phyloP scores from a whole-genome alignment of 2,329 filamentous ascomycete species.

The Fusarium graminum region DNA sequence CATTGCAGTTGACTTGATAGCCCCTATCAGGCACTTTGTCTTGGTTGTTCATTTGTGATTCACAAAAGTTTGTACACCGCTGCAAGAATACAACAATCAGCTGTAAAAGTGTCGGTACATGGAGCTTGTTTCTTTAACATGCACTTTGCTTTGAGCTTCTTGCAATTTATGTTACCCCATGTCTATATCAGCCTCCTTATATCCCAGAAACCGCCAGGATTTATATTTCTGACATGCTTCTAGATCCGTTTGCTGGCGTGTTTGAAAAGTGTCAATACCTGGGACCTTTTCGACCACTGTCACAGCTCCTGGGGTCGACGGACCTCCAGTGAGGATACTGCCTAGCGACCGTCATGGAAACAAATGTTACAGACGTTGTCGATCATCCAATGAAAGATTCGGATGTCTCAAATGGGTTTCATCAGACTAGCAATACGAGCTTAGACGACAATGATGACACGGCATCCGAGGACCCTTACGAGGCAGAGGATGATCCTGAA shows the following conservation, averaged over 20 bases:
- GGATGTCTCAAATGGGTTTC: slow-evolving; percentile 48
- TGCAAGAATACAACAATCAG: slow-evolving; percentile 13
- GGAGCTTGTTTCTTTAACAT: slow-evolving; percentile 16
- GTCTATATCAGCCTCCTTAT: not conserved
- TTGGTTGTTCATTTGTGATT: not conserved
- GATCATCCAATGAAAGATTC: slow-evolving; percentile 61
- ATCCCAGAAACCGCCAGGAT: not conserved
- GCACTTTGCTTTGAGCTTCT: slow-evolving; percentile 2
- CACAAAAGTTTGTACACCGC: not conserved
- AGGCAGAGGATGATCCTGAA: slow-evolving; percentile 54
- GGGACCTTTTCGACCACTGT: slow-evolving; percentile 17
- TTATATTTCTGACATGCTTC: slow-evolving; percentile 11
- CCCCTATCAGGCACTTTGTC: not conserved
- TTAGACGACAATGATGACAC: slow-evolving; percentile 52
- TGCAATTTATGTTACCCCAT: not conserved
- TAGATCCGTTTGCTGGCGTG: slow-evolving; percentile 9
- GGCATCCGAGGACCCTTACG: slow-evolving; percentile 53
- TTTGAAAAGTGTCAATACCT: slow-evolving; percentile 1
- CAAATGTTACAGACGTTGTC: slow-evolving; percentile 57
- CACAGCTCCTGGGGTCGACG: slow-evolving; percentile 36
- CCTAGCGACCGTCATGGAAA: slow-evolving; percentile 24
- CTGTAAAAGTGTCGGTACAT: slow-evolving; percentile 5
- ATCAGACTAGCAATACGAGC: slow-evolving; percentile 31
- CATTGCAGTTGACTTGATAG: not conserved
- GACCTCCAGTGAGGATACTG: slow-evolving; percentile 34